Evolutionary conservation across 176 grass and related monocot genomes (phyloP), one percentile per base, ranked within the genome.

Genomic region (Typha latifolia): DNA sequence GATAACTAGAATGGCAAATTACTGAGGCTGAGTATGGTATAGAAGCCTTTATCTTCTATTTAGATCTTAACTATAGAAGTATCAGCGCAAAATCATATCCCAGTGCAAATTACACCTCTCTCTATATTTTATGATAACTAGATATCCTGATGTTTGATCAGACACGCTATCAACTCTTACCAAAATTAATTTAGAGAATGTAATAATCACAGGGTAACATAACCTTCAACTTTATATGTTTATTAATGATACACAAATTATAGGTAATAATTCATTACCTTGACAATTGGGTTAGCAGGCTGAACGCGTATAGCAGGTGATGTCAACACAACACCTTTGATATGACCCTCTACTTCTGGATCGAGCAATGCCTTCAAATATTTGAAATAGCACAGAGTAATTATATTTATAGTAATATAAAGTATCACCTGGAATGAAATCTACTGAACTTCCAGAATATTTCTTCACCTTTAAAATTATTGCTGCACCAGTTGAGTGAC

Each of bases 401-500:
- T 49, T 61, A 61, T 22, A 56, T 61, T 26, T 15, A 24, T 37
- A 24, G 62, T 69, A 61, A 15, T 55, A 19, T 13, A 12, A 12
- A 69, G 12, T 21, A 61, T 67, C 34, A 53, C 23, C 7, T 43
- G 10, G 9, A 20, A 3, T 26, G 11, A 78, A 62, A 18, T 18
- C 9, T 75, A 52, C 5, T 23, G 16, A 47, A 78, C 51, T 16
- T 9, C 61, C 49, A 23, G 32, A 4, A 31, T 6, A 48, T 57
- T n/a, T 14, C 32, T 21, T 49, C 78, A 96, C 92, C 88, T 96
- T 96, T 15, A 96, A 65, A 50, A 86, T 80, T 72, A 96, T 89
- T 66, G 85, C 93, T 67, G 81, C 93, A 12, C 93, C 93, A 20
- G 93, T 91, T 4, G 93, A 96, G 71, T 97, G 93, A 32, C 93